Evolutionary conservation across 2,329 filamentous ascomycete species (phyloP).

Genomic region (Ophiostoma fasciatum): DNA sequence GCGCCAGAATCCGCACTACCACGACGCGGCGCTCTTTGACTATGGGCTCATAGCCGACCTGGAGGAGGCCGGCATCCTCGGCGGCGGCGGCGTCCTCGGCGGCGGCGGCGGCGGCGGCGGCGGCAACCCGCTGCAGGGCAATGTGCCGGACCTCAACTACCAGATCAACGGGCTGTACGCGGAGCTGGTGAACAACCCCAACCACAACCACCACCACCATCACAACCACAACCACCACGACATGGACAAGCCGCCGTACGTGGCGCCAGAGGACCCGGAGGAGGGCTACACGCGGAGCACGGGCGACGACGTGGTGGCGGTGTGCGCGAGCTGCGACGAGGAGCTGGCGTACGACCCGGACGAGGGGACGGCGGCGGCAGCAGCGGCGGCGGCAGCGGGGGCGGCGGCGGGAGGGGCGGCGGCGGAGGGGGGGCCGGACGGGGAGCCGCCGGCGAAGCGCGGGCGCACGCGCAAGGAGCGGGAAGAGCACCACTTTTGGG

Average conservation of each 20-base stretch:
- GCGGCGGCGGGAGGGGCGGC: conserved; percentile 13
- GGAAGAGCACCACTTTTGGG: conserved; percentile 79
- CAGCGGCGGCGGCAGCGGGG: conserved; percentile 6
- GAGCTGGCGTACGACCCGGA: conserved; percentile 63
- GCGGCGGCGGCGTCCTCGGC: too few relatives aligned
- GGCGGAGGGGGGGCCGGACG: too few relatives aligned
- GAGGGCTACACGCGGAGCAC: conserved; percentile 73
- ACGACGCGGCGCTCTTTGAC: too few relatives aligned
- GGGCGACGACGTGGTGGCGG: conserved; percentile 52
- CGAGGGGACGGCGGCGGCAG: conserved; percentile 12
- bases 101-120: too few relatives aligned
- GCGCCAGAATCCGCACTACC: too few relatives aligned
- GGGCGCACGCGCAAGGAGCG: conserved; percentile 32
- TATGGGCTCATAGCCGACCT: too few relatives aligned
- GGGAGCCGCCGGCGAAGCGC: conserved; percentile 22
- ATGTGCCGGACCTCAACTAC: conserved; percentile 21
- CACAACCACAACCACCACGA: too few relatives aligned
- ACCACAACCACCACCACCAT: too few relatives aligned
- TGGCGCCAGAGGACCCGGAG: conserved; percentile 47
- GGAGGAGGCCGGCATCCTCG: too few relatives aligned
- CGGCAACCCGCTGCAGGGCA: conserved; percentile 17
- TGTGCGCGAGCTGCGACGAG: conserved; percentile 76
- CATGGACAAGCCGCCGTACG: conserved; percentile 32
- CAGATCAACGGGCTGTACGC: conserved; percentile 17
- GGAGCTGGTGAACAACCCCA: too few relatives aligned